These are phyloP conservation scores for Monosporascus sp. DNA, from an alignment of 2,329 filamentous ascomycete species.

Conservation along the genomic window DNA sequence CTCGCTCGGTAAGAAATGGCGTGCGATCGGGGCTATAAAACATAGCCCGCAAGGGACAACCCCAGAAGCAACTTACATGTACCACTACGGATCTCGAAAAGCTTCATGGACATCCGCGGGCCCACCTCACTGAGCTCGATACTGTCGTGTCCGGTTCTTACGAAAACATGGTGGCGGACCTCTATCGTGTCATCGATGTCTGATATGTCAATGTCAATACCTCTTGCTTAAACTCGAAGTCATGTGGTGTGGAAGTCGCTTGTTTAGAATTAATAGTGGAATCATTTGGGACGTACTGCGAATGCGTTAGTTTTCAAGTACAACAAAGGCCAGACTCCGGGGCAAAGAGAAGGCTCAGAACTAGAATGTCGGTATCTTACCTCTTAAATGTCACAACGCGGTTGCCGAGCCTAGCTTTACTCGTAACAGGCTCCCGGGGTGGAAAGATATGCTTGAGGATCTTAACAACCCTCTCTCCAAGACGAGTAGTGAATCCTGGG, in stretches of 20 bases:
- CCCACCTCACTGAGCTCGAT: slow-evolving; percentile 88
- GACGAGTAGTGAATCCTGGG: slow-evolving; percentile 64
- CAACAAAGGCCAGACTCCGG: not conserved
- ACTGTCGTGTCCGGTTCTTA: slow-evolving; percentile 83
- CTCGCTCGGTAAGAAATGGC: too few species aligned
- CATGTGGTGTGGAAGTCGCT: too few species aligned
- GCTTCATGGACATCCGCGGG: slow-evolving; percentile 92
- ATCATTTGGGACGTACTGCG: not conserved
- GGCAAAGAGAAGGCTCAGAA: not conserved
- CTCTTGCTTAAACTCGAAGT: too few species aligned
- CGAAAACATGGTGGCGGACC: slow-evolving; percentile 89
- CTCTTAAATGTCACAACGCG: slow-evolving; percentile 92
- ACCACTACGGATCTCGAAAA: slow-evolving; percentile 88
- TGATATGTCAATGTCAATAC: slow-evolving; percentile 35
- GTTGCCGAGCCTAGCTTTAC: slow-evolving; percentile 71
- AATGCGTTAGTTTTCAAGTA: not conserved
- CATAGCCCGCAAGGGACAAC: not conserved
- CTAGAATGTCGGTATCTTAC: slow-evolving; percentile 73
- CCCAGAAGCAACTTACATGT: slow-evolving; percentile 28
- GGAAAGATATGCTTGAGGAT: slow-evolving; percentile 93
- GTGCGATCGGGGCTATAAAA: too few species aligned
- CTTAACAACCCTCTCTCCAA: slow-evolving; percentile 80
- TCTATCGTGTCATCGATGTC: slow-evolving; percentile 89
- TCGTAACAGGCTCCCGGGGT: slow-evolving; percentile 70
- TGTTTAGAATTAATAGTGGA: too few species aligned